phyloP scores from a whole-genome alignment of 2,329 filamentous ascomycete genomes.

The Cercospora nicotianae region DNA sequence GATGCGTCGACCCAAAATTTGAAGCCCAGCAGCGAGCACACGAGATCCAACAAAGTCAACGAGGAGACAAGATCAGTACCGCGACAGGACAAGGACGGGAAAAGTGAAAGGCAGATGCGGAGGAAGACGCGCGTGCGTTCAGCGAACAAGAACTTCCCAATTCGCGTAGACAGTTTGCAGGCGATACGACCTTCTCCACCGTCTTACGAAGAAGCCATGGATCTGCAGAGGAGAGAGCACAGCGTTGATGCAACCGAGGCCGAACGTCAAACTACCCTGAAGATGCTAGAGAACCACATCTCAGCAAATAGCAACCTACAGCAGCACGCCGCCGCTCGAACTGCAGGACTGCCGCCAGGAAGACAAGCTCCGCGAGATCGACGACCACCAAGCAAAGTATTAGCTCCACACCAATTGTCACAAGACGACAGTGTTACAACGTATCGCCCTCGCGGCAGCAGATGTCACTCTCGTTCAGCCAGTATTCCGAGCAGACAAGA shows the following conservation, averaged over 20 bases:
- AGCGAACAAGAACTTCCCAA: slow-evolving; percentile 2
- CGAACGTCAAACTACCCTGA: slow-evolving; percentile 1
- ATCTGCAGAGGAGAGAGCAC: background rate
- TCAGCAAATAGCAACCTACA: background rate
- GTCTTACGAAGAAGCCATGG: slow-evolving; percentile 1
- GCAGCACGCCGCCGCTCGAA: background rate
- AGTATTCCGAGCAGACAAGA: background rate
- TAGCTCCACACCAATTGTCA: background rate
- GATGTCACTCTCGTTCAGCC: slow-evolving; percentile 2
- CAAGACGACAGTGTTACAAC: background rate
- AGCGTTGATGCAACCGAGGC: background rate
- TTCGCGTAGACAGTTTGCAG: background rate
- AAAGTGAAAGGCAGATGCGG: background rate
- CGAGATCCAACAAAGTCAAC: background rate
- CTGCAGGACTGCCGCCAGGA: background rate
- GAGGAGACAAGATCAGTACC: background rate
- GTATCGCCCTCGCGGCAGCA: background rate
- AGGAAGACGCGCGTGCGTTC: background rate
- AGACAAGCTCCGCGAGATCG: background rate
- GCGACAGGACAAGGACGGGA: background rate
- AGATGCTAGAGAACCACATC: slow-evolving; percentile 5
- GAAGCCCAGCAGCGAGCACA: background rate
- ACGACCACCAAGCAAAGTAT: background rate
- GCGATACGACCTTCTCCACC: background rate
- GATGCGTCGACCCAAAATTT: background rate